phyloP scores from a whole-genome alignment of 1,284 basidiomycete genomes.

The Singerocomus inundabilis region DNA sequence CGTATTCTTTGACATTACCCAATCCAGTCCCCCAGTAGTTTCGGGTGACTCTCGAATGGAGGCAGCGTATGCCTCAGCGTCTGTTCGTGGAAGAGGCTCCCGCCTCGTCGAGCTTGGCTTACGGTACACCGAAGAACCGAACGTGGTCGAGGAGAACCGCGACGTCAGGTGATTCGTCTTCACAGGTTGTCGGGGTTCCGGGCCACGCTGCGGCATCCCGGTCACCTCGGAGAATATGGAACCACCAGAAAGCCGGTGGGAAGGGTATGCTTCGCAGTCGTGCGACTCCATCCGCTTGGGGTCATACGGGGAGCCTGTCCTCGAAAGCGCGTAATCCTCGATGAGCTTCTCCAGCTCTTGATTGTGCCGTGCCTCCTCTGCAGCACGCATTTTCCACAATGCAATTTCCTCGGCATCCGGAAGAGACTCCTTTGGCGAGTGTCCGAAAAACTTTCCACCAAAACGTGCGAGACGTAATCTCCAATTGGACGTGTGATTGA shows the following conservation, averaged over 20 bases:
- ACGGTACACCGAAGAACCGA: constrained; percentile 31
- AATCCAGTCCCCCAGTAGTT: constrained; percentile 18
- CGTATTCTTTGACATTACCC: constrained; percentile 38
- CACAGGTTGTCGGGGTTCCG: constrained; percentile 69
- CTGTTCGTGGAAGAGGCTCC: constrained; percentile 40
- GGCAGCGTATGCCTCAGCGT: constrained; percentile 59
- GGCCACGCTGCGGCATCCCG: constrained; percentile 53
- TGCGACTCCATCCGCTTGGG: constrained; percentile 21
- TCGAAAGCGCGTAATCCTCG: constrained; percentile 49
- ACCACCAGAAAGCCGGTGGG: constrained; percentile 45
- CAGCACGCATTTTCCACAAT: constrained; percentile 42
- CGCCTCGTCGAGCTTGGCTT: constrained; percentile 27
- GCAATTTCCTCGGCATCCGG: constrained; percentile 43
- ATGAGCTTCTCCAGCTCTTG: constrained; percentile 51
- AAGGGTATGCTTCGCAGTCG: constrained; percentile 31
- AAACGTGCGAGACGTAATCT: constrained; percentile 53
- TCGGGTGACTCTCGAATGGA: constrained; percentile 39
- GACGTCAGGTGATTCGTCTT: constrained; percentile 44
- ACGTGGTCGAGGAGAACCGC: constrained; percentile 47
- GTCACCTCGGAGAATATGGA: constrained; percentile 71
- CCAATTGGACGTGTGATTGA: constrained; percentile 50
- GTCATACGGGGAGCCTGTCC: constrained; percentile 34
- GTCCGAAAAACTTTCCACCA: constrained; percentile 57
- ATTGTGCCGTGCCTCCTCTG: constrained; percentile 51
- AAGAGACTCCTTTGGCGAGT: constrained; percentile 31